Percentiles rank a stretch among this genome's conserved stretches.
These are phyloP conservation scores for Melanomma pulvis-pyrius DNA, from an alignment of 495 filamentous ascomycete species.

Conservation along the genomic window DNA sequence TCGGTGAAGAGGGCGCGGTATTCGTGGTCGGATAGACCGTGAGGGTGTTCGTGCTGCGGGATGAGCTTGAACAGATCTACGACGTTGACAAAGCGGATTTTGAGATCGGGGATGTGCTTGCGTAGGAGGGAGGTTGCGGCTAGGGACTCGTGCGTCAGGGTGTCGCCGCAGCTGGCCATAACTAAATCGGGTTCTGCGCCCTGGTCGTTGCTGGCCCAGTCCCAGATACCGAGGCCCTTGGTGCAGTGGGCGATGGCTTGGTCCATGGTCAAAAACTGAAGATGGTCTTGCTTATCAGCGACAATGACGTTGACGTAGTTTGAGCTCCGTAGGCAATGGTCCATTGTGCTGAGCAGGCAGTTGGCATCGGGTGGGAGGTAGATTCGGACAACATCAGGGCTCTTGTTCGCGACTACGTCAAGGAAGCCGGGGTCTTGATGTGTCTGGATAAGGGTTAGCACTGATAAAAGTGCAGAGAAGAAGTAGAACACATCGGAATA, in stretches of 20 bases:
- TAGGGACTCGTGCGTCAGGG: constrained; percentile 68
- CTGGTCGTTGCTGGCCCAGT: constrained; percentile 59
- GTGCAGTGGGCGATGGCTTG: constrained; percentile 70
- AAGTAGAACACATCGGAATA: neutral
- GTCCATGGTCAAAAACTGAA: constrained; percentile 70
- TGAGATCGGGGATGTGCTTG: constrained; percentile 64
- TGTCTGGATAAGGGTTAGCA: constrained; percentile 43
- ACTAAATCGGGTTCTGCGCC: constrained; percentile 67
- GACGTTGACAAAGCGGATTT: constrained; percentile 74
- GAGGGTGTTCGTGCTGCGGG: constrained; percentile 63
- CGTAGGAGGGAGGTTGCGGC: constrained; percentile 69
- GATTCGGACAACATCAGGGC: constrained; percentile 73
- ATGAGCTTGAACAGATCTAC: constrained; percentile 77
- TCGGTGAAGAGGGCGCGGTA: constrained; percentile 68
- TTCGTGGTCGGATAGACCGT: constrained; percentile 64
- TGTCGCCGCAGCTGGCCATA: constrained; percentile 72
- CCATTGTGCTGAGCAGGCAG: constrained; percentile 66
- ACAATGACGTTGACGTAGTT: constrained; percentile 81
- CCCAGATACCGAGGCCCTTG: constrained; percentile 65
- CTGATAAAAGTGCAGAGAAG: neutral
- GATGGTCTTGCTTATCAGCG: constrained; percentile 74
- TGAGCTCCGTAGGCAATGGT: constrained; percentile 68
- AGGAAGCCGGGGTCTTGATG: constrained; percentile 79
- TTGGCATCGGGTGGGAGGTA: constrained; percentile 78
- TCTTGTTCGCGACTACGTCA: constrained; percentile 74